Conservation (phyloP, 257 asterid genomes). For the Fraxinus cuspidata region DNA sequence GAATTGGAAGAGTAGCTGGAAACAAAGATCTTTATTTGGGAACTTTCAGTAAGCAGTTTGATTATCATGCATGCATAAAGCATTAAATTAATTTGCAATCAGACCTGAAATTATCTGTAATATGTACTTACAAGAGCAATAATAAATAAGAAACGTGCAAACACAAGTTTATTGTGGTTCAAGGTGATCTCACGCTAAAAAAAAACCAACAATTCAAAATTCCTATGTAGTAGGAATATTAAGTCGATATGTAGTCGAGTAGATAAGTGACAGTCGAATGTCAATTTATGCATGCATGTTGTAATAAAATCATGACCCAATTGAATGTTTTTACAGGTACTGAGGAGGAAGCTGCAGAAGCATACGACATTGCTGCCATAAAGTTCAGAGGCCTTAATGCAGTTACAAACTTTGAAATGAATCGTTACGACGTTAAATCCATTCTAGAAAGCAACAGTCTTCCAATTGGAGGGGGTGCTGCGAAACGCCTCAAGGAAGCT, state of each 20-base stretch:
- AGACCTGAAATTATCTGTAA: too few relatives aligned
- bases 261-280: too few relatives aligned
- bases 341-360: slow-evolving; percentile 97
- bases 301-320: background rate
- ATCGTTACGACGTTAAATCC: slow-evolving; percentile 85
- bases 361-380: slow-evolving; percentile 89
- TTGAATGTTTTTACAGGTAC: slow-evolving; percentile 48
- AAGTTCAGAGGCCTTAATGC: slow-evolving; percentile 86
- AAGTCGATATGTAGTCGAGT: too few relatives aligned
- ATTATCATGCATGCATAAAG: background rate
- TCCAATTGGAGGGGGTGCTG: slow-evolving; percentile 93
- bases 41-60: background rate
- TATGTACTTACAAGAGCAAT: too few relatives aligned
- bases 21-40: slow-evolving; percentile 18
- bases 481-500: slow-evolving; percentile 85
- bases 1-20: background rate
- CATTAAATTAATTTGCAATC: too few relatives aligned
- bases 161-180: too few relatives aligned
- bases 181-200: too few relatives aligned
- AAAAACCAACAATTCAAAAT: too few relatives aligned
- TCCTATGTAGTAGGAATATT: too few relatives aligned
- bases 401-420: slow-evolving; percentile 87
- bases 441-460: slow-evolving; percentile 80
- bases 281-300: background rate
- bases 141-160: too few relatives aligned